These are phyloP conservation scores for Xylaria digitata DNA, from an alignment of 2,329 filamentous ascomycete species.

Conservation along the genomic window DNA sequence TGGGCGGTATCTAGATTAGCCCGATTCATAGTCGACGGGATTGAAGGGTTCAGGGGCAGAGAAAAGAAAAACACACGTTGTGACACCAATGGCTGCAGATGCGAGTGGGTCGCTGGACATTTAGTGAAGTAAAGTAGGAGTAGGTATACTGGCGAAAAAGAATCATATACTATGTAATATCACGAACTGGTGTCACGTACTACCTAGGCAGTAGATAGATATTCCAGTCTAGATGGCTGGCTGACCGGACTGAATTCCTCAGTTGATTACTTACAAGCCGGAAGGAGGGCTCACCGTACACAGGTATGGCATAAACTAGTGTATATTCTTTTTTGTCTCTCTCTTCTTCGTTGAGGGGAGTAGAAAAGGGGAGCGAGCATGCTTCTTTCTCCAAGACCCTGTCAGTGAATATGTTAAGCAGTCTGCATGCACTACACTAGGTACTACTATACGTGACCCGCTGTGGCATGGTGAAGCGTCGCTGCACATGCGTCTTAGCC, in stretches of 20 bases:
- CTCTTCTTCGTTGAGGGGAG: not conserved
- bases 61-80: not conserved
- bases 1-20: not conserved
- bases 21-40: not conserved
- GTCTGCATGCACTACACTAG: not conserved
- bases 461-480: not conserved
- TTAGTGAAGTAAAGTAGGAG: not conserved
- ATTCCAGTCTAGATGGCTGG: not conserved
- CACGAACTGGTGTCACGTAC: not conserved
- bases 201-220: not conserved
- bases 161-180: not conserved
- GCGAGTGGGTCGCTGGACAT: not conserved
- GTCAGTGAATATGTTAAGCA: not conserved
- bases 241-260: not conserved
- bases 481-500: slow-evolving; percentile 17
- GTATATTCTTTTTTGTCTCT: no score
- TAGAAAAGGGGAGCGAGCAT: not conserved
- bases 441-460: not conserved
- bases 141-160: not conserved
- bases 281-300: not conserved
- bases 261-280: not conserved
- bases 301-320: not conserved
- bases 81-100: not conserved
- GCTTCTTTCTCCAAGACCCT: not conserved
- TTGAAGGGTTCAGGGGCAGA: not conserved